Percentiles rank a stretch among this genome's conserved stretches.
phyloP scores from a whole-genome alignment of 176 grass and related monocot species.

The Ensete ventricosum region DNA sequence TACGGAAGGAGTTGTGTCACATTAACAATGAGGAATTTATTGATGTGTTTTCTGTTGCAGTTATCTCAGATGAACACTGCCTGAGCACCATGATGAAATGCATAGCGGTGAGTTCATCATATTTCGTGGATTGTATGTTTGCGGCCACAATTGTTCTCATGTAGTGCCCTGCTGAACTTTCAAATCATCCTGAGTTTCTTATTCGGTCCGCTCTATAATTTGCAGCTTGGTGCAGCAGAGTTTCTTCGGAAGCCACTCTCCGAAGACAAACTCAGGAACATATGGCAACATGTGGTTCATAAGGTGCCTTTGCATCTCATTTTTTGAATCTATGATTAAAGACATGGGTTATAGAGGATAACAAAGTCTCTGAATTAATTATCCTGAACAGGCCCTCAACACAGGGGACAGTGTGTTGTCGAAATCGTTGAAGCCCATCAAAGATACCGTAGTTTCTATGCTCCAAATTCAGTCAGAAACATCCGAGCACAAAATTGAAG shows the following conservation, averaged over 20 bases:
- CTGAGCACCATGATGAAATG: conserved; percentile 47
- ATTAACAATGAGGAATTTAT: background rate
- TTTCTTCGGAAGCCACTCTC: conserved; percentile 46
- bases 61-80: conserved; percentile 31
- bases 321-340: background rate
- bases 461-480: conserved; percentile 12
- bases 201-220: background rate
- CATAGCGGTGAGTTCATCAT: conserved; percentile 31
- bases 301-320: conserved; percentile 29
- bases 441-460: conserved; percentile 37
- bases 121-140: background rate
- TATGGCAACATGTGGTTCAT: conserved; percentile 54
- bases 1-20: too few species aligned
- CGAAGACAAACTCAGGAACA: conserved; percentile 39
- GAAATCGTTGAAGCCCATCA: conserved; percentile 37
- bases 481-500: conserved; percentile 1
- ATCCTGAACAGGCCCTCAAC: conserved; percentile 34
- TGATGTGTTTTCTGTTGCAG: conserved; percentile 16
- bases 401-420: conserved; percentile 5
- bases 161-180: background rate
- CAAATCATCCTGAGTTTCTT: background rate
- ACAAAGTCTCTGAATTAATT: conserved; percentile 8
- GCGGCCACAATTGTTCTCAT: too few species aligned
- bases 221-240: conserved; percentile 45
- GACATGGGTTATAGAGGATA: background rate